Conservation (phyloP, 345 rosid genomes). For the Boechera divaricarpa region DNA sequence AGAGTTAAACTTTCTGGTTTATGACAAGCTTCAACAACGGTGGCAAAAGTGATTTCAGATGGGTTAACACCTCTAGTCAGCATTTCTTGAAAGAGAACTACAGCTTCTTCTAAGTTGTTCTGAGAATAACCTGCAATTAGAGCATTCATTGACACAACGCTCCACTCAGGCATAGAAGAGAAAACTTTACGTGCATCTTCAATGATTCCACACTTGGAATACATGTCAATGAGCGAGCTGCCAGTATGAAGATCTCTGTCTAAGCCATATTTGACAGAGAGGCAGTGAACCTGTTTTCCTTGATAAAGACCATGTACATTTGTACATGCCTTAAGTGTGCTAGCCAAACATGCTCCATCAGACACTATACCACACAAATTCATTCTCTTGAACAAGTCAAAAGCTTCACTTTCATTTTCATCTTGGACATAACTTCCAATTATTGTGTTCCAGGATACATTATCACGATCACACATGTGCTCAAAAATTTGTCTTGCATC, state of each 20-base stretch:
- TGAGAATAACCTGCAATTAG: constrained; percentile 78
- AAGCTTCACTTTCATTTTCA: constrained; percentile 72
- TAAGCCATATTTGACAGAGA: constrained; percentile 68
- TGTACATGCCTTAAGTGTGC: constrained; percentile 84
- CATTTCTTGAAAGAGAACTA: constrained; percentile 65
- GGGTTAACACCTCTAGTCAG: constrained; percentile 61
- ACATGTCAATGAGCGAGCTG: constrained; percentile 92
- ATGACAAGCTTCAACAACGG: constrained; percentile 82
- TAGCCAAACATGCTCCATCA: constrained; percentile 81
- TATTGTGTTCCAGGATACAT: constrained; percentile 92
- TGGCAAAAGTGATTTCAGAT: constrained; percentile 74
- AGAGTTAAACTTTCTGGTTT: constrained; percentile 56
- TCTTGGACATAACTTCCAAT: constrained; percentile 88
- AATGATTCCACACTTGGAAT: constrained; percentile 68
- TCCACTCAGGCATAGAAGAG: constrained; percentile 60
- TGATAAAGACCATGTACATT: constrained; percentile 59
- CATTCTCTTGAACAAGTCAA: constrained; percentile 70
- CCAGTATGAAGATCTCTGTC: constrained; percentile 80
- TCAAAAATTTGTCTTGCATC: constrained; percentile 84
- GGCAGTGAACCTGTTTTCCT: constrained; percentile 74
- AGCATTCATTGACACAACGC: constrained; percentile 84
- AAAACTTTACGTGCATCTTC: constrained; percentile 56
- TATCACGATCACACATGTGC: constrained; percentile 57
- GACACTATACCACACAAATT: constrained; percentile 56
- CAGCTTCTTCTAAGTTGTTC: constrained; percentile 58